Evolutionary conservation across 176 grass and related monocot genomes (phyloP).

Genomic region (Triticum urartu): DNA sequence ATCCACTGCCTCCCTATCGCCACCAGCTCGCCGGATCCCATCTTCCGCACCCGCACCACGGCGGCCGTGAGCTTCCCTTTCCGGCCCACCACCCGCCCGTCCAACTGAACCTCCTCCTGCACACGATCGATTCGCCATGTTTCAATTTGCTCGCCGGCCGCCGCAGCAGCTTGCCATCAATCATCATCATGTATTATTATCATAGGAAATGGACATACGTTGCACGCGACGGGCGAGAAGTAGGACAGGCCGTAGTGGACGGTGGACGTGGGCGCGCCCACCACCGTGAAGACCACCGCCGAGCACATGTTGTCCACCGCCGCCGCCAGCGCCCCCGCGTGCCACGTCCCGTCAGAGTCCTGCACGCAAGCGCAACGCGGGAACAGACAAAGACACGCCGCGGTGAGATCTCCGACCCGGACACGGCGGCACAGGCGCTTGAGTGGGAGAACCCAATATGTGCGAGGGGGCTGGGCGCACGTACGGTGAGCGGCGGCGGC

Average conservation of each 20-base stretch:
- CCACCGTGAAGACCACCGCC: neutral
- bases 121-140: neutral
- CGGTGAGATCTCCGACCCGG: neutral
- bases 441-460: neutral
- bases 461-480: neutral
- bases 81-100: conserved; percentile 27
- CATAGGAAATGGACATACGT: neutral
- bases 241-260: neutral
- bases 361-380: neutral
- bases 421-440: neutral
- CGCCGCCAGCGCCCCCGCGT: neutral
- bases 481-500: conserved; percentile 46
- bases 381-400: neutral
- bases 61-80: conserved; percentile 48
- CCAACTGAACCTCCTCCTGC: conserved; percentile 50
- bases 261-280: neutral
- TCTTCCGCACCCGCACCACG: conserved; percentile 47
- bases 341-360: neutral
- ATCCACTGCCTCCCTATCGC: conserved; percentile 55
- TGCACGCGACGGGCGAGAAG: neutral
- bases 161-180: neutral
- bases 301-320: neutral
- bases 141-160: neutral
- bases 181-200: neutral
- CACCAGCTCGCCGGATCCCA: conserved; percentile 30